Evolutionary conservation across 345 rosid species (phyloP).

Genomic region (Conringia planisiliqua): DNA sequence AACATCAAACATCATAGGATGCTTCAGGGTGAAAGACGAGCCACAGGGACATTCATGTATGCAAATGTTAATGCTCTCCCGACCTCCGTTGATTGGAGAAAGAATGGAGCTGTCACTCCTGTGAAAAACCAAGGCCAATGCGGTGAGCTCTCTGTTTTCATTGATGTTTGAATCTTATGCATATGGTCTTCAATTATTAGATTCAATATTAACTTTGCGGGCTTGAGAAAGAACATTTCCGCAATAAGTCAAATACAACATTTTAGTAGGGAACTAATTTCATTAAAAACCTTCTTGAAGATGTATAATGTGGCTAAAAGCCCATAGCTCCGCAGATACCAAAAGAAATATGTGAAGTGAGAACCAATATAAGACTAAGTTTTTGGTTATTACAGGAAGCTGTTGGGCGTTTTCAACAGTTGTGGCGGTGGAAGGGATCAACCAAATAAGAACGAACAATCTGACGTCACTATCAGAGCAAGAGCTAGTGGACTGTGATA

Average conservation of each 20-base stretch:
- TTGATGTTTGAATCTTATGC: neutral
- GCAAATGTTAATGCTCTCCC: slow-evolving; percentile 43
- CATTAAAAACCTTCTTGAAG: neutral
- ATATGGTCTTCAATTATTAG: too few species aligned
- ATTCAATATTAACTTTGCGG: too few species aligned
- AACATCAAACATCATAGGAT: slow-evolving; percentile 67
- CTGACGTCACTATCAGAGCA: slow-evolving; percentile 66
- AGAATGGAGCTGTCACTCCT: slow-evolving; percentile 64
- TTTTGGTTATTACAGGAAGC: slow-evolving; percentile 50
- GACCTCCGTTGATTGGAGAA: slow-evolving; percentile 67
- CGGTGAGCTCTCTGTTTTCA: slow-evolving; percentile 37
- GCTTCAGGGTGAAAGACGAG: slow-evolving; percentile 46
- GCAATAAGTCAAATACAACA: neutral
- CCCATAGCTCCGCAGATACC: neutral
- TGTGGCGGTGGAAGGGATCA: slow-evolving; percentile 80
- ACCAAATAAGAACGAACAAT: slow-evolving; percentile 60
- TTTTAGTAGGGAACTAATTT: neutral
- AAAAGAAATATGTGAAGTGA: neutral
- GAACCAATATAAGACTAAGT: neutral
- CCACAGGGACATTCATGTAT: slow-evolving; percentile 55
- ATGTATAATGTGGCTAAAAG: neutral
- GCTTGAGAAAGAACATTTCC: neutral
- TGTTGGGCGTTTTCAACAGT: slow-evolving; percentile 94
- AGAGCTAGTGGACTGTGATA: slow-evolving; percentile 81
- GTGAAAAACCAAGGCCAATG: slow-evolving; percentile 90